Percentiles rank a stretch among this genome's conserved stretches.
phyloP scores from a whole-genome alignment of 2,329 filamentous ascomycete species.

The Phialemonium atrogriseum region DNA sequence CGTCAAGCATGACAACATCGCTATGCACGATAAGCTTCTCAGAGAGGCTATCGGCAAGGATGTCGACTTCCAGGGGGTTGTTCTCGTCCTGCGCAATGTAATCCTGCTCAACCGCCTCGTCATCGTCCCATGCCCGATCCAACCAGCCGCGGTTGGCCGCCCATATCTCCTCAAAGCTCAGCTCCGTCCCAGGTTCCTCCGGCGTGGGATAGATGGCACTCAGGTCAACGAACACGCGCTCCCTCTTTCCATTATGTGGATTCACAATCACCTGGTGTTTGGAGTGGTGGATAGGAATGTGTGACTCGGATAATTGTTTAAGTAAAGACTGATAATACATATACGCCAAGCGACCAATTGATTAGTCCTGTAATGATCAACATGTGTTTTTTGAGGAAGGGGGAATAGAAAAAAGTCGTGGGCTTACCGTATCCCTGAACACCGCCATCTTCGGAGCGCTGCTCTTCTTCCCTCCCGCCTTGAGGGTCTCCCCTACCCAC shows the following conservation, averaged over 20 bases:
- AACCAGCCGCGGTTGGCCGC: constrained; percentile 68
- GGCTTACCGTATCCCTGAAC: constrained; percentile 92
- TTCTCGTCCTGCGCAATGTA: constrained; percentile 15
- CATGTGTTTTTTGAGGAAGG: constrained; percentile 45
- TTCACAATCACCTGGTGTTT: constrained; percentile 76
- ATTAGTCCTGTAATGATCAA: constrained; percentile 99
- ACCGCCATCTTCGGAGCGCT: constrained; percentile 75
- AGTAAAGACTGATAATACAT: constrained; percentile 46
- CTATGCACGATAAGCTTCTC: constrained; percentile 34
- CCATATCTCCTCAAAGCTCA: constrained; percentile 87
- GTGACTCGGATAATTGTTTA: constrained; percentile 51
- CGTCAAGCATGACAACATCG: constrained; percentile 42
- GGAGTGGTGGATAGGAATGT: constrained; percentile 60
- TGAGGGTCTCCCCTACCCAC: constrained; percentile 86
- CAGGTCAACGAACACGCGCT: constrained; percentile 81
- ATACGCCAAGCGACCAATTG: constrained; percentile 26
- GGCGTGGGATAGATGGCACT: constrained; percentile 76
- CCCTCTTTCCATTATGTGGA: constrained; percentile 70
- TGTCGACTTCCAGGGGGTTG: constrained; percentile 15
- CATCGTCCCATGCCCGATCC: constrained; percentile 46
- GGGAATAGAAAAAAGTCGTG: constrained; percentile 18
- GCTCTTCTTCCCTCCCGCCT: constrained; percentile 75
- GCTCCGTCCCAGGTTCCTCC: constrained; percentile 62
- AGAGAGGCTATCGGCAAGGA: constrained; percentile 18
- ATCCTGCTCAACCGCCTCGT: constrained; percentile 16